A percentile compares a stretch with the other conserved stretches of the same genome.
Evolutionary conservation across 2,329 filamentous ascomycete species (phyloP).

Genomic region (Cercospora brassicicola): DNA sequence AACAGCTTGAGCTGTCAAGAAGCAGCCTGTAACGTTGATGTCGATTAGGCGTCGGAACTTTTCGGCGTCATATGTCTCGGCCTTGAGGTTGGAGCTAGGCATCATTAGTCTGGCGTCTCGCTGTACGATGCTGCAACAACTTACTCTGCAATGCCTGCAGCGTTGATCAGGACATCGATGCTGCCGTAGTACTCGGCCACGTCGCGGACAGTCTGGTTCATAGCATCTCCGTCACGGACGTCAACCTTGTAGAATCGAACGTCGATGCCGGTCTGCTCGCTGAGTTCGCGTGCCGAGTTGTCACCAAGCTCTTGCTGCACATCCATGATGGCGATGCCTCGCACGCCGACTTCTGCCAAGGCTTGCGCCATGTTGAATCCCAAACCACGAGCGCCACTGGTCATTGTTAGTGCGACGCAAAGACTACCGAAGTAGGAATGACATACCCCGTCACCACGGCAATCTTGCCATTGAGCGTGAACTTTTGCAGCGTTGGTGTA

Average conservation of each 20-base stretch:
- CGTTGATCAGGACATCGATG: slow-evolving; percentile 75
- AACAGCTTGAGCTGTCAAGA: slow-evolving; percentile 68
- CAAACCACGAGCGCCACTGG: slow-evolving; percentile 70
- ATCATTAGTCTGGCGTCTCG: slow-evolving; percentile 13
- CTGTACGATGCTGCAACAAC: slow-evolving; percentile 25
- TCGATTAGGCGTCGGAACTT: slow-evolving; percentile 78
- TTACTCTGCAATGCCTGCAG: slow-evolving; percentile 74
- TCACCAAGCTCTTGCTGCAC: slow-evolving; percentile 74
- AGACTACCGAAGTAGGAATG: not conserved
- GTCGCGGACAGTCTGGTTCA: slow-evolving; percentile 67
- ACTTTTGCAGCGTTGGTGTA: slow-evolving; percentile 66
- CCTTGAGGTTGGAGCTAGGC: slow-evolving; percentile 73
- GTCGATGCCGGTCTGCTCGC: slow-evolving; percentile 70
- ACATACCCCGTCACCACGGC: slow-evolving; percentile 69
- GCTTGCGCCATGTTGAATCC: slow-evolving; percentile 79
- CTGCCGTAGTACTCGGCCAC: slow-evolving; percentile 66
- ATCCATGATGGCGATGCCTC: slow-evolving; percentile 73
- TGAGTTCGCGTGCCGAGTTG: slow-evolving; percentile 66
- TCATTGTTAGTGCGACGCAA: slow-evolving; percentile 32
- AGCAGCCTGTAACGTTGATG: slow-evolving; percentile 78
- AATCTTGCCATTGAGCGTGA: slow-evolving; percentile 63
- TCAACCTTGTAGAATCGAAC: slow-evolving; percentile 78
- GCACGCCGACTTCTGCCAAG: slow-evolving; percentile 72
- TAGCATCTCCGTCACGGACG: slow-evolving; percentile 69
- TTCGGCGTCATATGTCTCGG: slow-evolving; percentile 71